phyloP scores from a whole-genome alignment of 768 basidiomycete species.

The Rhodosporidiobolus sp. region DNA sequence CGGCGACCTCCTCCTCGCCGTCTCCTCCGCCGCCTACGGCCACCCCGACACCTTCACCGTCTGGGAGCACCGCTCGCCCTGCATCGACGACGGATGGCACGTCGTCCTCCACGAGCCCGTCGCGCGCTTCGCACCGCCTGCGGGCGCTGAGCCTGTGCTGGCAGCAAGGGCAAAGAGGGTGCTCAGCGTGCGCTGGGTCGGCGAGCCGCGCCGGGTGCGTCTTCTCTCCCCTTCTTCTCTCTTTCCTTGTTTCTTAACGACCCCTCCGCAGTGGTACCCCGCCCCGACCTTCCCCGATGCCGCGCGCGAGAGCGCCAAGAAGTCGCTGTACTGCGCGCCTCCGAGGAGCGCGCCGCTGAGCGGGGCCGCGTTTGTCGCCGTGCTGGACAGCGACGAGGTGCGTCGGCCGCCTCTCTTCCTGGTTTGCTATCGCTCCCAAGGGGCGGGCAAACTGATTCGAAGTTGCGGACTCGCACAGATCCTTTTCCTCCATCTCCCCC shows the following conservation, averaged over 20 bases:
- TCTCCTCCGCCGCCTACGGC: neutral
- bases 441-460: neutral
- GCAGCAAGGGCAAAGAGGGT: conserved; percentile 6
- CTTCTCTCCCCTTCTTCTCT: neutral
- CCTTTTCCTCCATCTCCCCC: neutral
- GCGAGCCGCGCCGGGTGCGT: conserved; percentile 25
- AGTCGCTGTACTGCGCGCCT: conserved; percentile 37
- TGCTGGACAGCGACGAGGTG: conserved; percentile 30
- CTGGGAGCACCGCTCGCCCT: conserved; percentile 20
- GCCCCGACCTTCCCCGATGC: neutral
- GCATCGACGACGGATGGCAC: conserved; percentile 28
- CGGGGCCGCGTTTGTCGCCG: conserved; percentile 29
- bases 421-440: too few species aligned
- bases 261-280: conserved; percentile 26
- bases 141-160: too few species aligned
- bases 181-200: conserved; percentile 25
- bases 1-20: conserved; percentile 16
- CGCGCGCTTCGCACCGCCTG: conserved; percentile 10
- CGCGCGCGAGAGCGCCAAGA: neutral
- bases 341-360: conserved; percentile 16
- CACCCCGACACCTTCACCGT: conserved; percentile 20
- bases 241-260: too few species aligned
- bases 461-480: neutral
- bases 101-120: conserved; percentile 23
- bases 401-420: neutral